Evolutionary conservation across 257 asterid species (phyloP).

Genomic region (Misopates orontium): DNA sequence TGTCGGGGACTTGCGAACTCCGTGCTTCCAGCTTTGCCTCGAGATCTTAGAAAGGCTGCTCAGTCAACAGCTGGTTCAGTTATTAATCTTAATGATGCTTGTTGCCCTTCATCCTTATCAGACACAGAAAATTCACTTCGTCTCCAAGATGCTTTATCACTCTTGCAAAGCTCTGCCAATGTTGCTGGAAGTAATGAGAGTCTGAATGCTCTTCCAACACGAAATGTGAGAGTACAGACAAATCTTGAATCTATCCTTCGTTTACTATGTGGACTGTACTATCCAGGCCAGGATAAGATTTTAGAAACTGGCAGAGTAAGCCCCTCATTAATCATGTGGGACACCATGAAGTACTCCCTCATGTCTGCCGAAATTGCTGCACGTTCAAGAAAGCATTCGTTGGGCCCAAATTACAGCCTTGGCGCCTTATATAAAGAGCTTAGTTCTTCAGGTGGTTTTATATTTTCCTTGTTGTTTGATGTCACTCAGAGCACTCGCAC

Average conservation of each 20-base stretch:
- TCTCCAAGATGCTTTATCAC: slow-evolving; percentile 61
- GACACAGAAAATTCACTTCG: slow-evolving; percentile 39
- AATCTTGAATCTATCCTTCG: slow-evolving; percentile 62
- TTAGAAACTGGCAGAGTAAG: slow-evolving; percentile 67
- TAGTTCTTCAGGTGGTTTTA: slow-evolving; percentile 78
- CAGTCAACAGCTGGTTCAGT: slow-evolving; percentile 34
- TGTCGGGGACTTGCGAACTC: slow-evolving; percentile 96
- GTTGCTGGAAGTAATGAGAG: slow-evolving; percentile 47
- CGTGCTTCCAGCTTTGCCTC: slow-evolving; percentile 67
- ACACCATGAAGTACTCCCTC: slow-evolving; percentile 83
- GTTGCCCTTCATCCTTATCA: slow-evolving; percentile 34
- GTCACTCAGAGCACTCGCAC: slow-evolving; percentile 55
- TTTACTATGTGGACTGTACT: slow-evolving; percentile 68
- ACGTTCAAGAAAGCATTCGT: slow-evolving; percentile 65
- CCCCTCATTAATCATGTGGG: slow-evolving; percentile 76
- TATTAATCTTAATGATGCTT: slow-evolving; percentile 22
- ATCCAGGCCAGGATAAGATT: slow-evolving; percentile 64
- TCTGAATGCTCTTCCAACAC: slow-evolving; percentile 57
- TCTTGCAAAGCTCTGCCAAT: slow-evolving; percentile 60
- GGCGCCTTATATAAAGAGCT: slow-evolving; percentile 68
- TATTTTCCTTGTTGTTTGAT: slow-evolving; percentile 73
- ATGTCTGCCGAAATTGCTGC: slow-evolving; percentile 82
- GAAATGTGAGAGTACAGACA: slow-evolving; percentile 42
- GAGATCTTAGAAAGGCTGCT: slow-evolving; percentile 39
- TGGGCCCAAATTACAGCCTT: slow-evolving; percentile 65